These are phyloP conservation scores for Apiosordaria backusii DNA, from an alignment of 495 filamentous ascomycete species.

Conservation along the genomic window DNA sequence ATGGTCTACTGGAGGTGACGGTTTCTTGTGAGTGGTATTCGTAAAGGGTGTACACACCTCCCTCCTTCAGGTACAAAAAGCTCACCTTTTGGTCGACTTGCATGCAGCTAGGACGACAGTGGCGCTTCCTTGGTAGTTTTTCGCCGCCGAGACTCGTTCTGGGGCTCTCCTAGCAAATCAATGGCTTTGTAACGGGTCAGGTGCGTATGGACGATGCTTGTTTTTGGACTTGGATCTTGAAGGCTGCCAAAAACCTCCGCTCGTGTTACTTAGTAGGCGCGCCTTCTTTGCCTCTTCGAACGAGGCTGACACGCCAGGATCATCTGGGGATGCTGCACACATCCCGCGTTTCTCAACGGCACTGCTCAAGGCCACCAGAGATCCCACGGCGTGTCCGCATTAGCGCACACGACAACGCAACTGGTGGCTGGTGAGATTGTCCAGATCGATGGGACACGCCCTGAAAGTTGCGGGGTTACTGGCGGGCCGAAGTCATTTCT, in stretches of 20 bases:
- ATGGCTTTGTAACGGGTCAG: conserved; percentile 17
- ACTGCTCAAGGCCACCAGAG: neutral
- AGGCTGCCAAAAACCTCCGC: conserved; percentile 1
- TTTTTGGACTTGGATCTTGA: neutral
- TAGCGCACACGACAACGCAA: neutral
- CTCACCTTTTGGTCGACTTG: conserved; percentile 29
- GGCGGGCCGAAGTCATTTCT: neutral
- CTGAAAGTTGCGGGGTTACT: neutral
- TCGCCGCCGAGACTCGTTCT: conserved; percentile 12
- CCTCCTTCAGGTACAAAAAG: conserved; percentile 13
- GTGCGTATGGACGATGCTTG: conserved; percentile 12
- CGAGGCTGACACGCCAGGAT: neutral
- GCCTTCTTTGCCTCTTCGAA: no score
- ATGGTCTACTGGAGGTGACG: no score
- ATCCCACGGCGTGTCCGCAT: conserved; percentile 1
- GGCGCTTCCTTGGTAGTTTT: conserved; percentile 20
- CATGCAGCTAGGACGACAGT: conserved; percentile 27
- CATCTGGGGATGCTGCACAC: neutral
- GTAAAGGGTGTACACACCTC: neutral
- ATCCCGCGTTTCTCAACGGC: conserved; percentile 3
- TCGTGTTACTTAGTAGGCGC: neutral
- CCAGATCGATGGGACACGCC: conserved; percentile 6
- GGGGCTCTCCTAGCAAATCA: conserved; percentile 17
- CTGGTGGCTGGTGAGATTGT: conserved; percentile 11
- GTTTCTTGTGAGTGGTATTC: neutral